Evolutionary conservation across 1,284 basidiomycete species (phyloP), one percentile per base, ranked within the genome.

Genomic region (Fistulinella staudtii): DNA sequence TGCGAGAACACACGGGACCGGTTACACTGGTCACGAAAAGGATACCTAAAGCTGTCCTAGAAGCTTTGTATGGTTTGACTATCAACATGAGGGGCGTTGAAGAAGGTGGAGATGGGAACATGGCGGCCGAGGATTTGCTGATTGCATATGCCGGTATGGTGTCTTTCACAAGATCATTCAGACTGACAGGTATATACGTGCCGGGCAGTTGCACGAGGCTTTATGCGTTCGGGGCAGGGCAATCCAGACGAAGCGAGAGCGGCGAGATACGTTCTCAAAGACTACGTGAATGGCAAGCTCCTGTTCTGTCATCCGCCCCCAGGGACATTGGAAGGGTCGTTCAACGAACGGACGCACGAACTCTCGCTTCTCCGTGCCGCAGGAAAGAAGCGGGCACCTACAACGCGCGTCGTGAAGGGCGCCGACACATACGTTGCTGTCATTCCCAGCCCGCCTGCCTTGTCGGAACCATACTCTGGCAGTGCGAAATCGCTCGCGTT

Each of bases 161-260:
- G 3, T 18, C n/a, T 43, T 28, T 46, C 22, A 13, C 23, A 34
- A 3, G 14, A 35, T 35, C 15, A 34, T 15, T 30, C 14, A 6
- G 8, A 47, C 52, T 57, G 41, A 50, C 50, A 25, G 20, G 22
- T 36, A 18, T 34, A 18, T 43, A 31, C 43, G 33, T 22, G 28
- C 46, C 24, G 46, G 38, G 14, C 49, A 95, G 93, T 96, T 55
- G 93, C 83, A n/a, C 76, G 95, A 56, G 96, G 96, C 21, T 95
- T 89, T 67, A 89, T 86, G 55, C 83, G 95, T 37, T 83, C 94
- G 9, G 93, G 95, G 1, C 92, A 95, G 69, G 96, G 96, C 40
- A 96, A 95, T 65, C 94, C 96, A 3, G 96, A 99, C 63, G 94
- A 97, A 64, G 92, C 94, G 18, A 84, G 93, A 42, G 85, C 95